Percentiles rank a stretch among this genome's conserved stretches.
These are phyloP conservation scores for Zygosaccharomyces siamensis DNA, from an alignment of 805 yeast genomes.

Conservation along the genomic window DNA sequence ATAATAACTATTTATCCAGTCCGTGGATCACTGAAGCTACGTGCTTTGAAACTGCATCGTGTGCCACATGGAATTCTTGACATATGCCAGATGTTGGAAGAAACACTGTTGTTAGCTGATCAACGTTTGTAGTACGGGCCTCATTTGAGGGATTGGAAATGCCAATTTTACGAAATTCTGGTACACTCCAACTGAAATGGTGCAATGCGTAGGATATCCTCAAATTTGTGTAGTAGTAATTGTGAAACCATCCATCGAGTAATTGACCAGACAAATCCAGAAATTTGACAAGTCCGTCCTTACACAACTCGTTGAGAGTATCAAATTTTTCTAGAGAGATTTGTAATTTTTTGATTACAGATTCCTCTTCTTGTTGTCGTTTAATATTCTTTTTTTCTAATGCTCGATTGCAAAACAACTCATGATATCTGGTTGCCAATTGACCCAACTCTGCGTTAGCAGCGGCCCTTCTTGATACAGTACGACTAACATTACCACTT, in stretches of 20 bases:
- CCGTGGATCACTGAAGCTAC: neutral
- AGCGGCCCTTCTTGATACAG: conserved; percentile 5
- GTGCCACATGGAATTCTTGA: conserved; percentile 9
- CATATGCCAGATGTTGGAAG: conserved; percentile 5
- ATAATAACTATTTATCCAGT: neutral
- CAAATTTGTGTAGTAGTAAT: conserved; percentile 19
- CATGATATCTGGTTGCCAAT: conserved; percentile 6
- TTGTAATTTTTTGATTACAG: conserved; percentile 10
- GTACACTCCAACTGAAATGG: conserved; percentile 16
- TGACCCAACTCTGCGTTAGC: conserved; percentile 10
- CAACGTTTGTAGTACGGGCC: neutral
- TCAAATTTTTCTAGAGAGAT: conserved; percentile 14
- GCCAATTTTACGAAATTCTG: conserved; percentile 17
- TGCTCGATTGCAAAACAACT: conserved; percentile 5
- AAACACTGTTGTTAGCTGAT: neutral
- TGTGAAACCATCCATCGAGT: conserved; percentile 19
- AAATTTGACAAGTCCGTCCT: conserved; percentile 14
- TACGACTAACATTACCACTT: conserved; percentile 12
- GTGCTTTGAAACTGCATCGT: conserved; percentile 8
- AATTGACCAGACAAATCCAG: conserved; percentile 9
- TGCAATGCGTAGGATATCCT: conserved; percentile 21
- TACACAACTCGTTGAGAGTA: conserved; percentile 16
- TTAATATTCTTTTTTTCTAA: conserved; percentile 3
- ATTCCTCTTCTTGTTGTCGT: conserved; percentile 4
- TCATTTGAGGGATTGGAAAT: neutral